Evolutionary conservation across 2,329 filamentous ascomycete species (phyloP).

Genomic region (Talaromyces islandicus): DNA sequence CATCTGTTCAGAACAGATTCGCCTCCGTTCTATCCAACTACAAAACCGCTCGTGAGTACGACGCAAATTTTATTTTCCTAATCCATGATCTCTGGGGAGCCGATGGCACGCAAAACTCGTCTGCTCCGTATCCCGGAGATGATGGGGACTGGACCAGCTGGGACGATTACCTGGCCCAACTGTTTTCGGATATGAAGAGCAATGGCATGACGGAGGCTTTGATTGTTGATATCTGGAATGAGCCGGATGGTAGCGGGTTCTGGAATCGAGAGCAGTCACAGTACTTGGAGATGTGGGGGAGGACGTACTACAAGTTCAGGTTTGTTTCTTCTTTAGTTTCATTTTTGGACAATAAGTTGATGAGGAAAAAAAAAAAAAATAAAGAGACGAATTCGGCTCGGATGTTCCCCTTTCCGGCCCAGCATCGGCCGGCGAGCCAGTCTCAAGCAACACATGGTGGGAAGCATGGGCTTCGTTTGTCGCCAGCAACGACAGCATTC

Average conservation of each 20-base stretch:
- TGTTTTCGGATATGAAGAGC: slow-evolving; percentile 16
- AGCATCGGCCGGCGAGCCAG: slow-evolving; percentile 28
- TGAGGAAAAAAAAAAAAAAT: not conserved
- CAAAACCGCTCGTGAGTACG: slow-evolving; percentile 36
- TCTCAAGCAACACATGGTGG: slow-evolving; percentile 36
- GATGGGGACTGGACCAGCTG: slow-evolving; percentile 42
- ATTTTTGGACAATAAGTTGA: slow-evolving; percentile 21
- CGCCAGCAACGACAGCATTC: not conserved
- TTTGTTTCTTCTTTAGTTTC: not conserved
- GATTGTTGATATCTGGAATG: slow-evolving; percentile 50
- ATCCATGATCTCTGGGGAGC: slow-evolving; percentile 46
- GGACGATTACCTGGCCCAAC: slow-evolving; percentile 11
- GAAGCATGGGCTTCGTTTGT: slow-evolving; percentile 13
- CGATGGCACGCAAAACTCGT: slow-evolving; percentile 35
- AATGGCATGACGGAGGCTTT: slow-evolving; percentile 29
- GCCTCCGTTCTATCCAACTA: slow-evolving; percentile 43
- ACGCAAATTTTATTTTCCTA: slow-evolving; percentile 42
- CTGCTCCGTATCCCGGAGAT: slow-evolving; percentile 43
- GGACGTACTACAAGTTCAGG: slow-evolving; percentile 8
- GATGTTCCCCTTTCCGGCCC: slow-evolving; percentile 33
- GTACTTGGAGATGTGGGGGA: slow-evolving; percentile 19
- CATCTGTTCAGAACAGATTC: not conserved
- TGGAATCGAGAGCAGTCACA: slow-evolving; percentile 32
- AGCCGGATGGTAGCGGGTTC: slow-evolving; percentile 41
- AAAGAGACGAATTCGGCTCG: slow-evolving; percentile 5